phyloP scores from a whole-genome alignment of 1,284 basidiomycete genomes.

The Veloporphyrellus conicus region DNA sequence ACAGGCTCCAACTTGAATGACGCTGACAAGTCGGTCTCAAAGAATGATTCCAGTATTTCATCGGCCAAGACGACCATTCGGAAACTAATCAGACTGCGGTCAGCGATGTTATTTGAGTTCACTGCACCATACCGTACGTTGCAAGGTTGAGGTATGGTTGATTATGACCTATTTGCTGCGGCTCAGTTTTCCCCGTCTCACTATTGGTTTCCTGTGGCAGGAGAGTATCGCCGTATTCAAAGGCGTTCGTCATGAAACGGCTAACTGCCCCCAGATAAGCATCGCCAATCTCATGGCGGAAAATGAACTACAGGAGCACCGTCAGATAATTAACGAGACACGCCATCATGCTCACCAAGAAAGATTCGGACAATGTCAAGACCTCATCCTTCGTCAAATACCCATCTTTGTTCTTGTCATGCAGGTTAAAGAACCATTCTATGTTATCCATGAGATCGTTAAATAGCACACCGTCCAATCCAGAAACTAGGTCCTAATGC shows the following conservation, averaged over 20 bases:
- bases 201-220: slow-evolving; percentile 48
- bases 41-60: slow-evolving; percentile 91
- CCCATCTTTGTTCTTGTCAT: slow-evolving; percentile 95
- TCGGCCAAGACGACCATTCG: slow-evolving; percentile 96
- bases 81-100: slow-evolving; percentile 55
- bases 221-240: slow-evolving; percentile 90
- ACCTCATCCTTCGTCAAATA: slow-evolving; percentile 95
- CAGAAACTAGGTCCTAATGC: slow-evolving; percentile 80
- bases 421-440: slow-evolving; percentile 96
- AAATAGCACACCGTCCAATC: slow-evolving; percentile 89
- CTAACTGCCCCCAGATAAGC: slow-evolving; percentile 94
- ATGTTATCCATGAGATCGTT: slow-evolving; percentile 98
- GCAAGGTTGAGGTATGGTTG: slow-evolving; percentile 84
- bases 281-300: slow-evolving; percentile 96
- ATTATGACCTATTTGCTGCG: slow-evolving; percentile 57
- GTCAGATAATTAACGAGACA: background rate
- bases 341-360: slow-evolving; percentile 60
- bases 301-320: slow-evolving; percentile 72
- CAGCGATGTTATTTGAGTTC: slow-evolving; percentile 5
- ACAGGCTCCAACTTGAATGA: slow-evolving; percentile 82
- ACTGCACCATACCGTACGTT: slow-evolving; percentile 48
- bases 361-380: slow-evolving; percentile 88
- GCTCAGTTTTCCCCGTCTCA: slow-evolving; percentile 42
- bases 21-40: slow-evolving; percentile 81
- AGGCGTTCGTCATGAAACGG: slow-evolving; percentile 94